These are phyloP conservation scores for Kwoniella newhampshirensis DNA, from an alignment of 768 basidiomycete species.

Conservation along the genomic window DNA sequence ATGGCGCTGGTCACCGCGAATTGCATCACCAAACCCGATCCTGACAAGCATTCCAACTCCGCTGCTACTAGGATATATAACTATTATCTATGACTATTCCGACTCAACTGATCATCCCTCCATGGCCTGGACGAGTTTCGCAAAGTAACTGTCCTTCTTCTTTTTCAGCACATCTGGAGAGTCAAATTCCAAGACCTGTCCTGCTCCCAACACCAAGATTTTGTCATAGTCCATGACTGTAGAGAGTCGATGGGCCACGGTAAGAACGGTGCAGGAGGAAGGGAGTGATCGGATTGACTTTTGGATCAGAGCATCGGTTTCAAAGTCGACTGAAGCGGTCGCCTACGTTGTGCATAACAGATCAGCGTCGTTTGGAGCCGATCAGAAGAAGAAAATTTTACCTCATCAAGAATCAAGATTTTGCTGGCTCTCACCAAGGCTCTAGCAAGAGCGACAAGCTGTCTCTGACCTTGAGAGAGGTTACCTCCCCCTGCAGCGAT, in stretches of 20 bases:
- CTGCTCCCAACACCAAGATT: conserved; percentile 64
- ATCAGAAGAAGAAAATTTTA: conserved; percentile 2
- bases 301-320: conserved; percentile 64
- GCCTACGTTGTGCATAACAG: conserved; percentile 25
- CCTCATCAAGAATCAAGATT: conserved; percentile 63
- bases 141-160: conserved; percentile 64
- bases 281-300: conserved; percentile 59
- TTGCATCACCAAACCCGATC: no score
- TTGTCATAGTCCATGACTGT: conserved; percentile 67
- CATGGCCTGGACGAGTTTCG: conserved; percentile 58
- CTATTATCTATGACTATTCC: no score
- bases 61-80: no score
- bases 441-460: conserved; percentile 63
- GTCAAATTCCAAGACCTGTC: conserved; percentile 74
- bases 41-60: no score
- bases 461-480: conserved; percentile 62
- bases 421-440: conserved; percentile 64
- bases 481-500: conserved; percentile 55
- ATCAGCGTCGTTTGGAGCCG: background rate
- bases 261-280: conserved; percentile 59
- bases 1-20: no score
- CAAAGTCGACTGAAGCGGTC: conserved; percentile 57
- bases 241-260: conserved; percentile 61
- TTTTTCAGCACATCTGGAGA: conserved; percentile 62
- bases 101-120: no score